phyloP scores from a whole-genome alignment of 495 filamentous ascomycete species.

The Neurospora sp. region DNA sequence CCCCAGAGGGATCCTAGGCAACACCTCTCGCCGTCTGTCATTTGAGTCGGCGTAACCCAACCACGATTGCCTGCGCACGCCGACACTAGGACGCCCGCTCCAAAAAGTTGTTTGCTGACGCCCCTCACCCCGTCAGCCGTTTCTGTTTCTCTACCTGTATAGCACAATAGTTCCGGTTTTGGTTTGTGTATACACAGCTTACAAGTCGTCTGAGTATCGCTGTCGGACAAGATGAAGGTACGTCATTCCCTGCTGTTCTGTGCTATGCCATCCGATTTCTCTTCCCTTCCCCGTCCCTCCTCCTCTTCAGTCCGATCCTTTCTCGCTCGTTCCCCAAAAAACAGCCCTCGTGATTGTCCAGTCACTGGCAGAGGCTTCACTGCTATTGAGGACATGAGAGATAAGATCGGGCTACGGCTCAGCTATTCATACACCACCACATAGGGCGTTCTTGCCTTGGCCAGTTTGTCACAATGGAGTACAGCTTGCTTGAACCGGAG shows the following conservation, averaged over 20 bases:
- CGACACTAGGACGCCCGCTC: conserved; percentile 2
- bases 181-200: conserved; percentile 3
- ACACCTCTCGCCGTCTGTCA: neutral
- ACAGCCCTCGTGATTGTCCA: neutral
- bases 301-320: neutral
- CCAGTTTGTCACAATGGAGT: neutral
- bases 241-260: conserved; percentile 25
- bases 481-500: neutral
- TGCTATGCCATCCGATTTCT: conserved; percentile 11
- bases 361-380: neutral
- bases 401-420: neutral
- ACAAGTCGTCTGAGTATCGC: conserved; percentile 5
- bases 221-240: conserved; percentile 38
- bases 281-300: conserved; percentile 5
- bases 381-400: neutral
- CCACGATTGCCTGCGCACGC: conserved; percentile 10
- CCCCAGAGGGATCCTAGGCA: conserved; percentile 9
- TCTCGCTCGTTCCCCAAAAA: neutral
- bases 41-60: conserved; percentile 18
- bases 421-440: neutral
- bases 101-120: conserved; percentile 8
- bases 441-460: neutral
- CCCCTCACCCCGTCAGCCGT: conserved; percentile 3
- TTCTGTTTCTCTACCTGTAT: neutral
- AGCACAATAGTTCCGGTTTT: conserved; percentile 1